Conservation (phyloP, 306 rosid species). For the Spatholobus suberectus region DNA sequence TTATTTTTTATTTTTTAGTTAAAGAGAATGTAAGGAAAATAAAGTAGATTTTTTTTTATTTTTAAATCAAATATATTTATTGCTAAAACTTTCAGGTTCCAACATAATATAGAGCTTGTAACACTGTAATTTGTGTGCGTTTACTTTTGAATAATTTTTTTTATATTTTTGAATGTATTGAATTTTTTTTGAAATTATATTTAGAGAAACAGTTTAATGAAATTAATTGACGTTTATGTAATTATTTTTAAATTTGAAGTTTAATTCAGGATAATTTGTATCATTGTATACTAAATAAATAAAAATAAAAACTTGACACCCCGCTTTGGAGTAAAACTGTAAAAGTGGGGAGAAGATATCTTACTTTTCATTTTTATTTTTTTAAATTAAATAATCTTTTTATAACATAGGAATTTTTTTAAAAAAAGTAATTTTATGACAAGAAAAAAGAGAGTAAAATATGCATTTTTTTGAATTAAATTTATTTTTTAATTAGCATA, state of each 20-base stretch:
- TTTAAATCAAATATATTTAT: background rate
- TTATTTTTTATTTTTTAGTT: background rate
- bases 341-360: no score
- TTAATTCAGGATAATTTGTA: background rate
- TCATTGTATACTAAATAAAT: no score
- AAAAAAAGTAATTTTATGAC: background rate
- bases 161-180: no score
- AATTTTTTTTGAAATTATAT: no score
- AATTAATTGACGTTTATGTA: background rate
- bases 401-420: background rate
- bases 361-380: no score
- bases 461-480: background rate
- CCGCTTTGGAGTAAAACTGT: no score
- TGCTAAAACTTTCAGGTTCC: background rate
- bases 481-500: background rate
- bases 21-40: background rate
- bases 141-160: no score
- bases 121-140: no score
- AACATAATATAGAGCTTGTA: no score
- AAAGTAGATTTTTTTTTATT: background rate
- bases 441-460: background rate
- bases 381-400: background rate
- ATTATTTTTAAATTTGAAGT: background rate
- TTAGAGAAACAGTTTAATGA: no score
- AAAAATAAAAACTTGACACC: no score